Evolutionary conservation across 2,329 filamentous ascomycete species (phyloP), one percentile per base, ranked within the genome.

Genomic region (Fusarium torulosum): DNA sequence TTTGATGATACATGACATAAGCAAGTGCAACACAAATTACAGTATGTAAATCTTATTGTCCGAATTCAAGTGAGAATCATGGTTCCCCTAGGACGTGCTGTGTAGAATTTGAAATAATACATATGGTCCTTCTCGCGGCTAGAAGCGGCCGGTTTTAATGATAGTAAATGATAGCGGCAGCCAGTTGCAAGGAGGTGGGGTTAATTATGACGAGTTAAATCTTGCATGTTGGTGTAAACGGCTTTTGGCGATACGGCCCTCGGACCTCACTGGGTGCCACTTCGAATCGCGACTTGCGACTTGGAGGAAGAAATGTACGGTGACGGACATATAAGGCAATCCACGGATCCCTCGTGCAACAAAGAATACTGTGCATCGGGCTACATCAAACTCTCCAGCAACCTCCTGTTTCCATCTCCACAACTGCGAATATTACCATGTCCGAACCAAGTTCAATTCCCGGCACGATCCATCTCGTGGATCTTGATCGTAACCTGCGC

Each of bases 381-480:
- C 13, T 13, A 25, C 19, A 27, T 5, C n/a, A 13, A n/a, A n/a
- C 20, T 2, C n/a, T 19, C 4, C 19, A 13, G 14, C 9, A 21
- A 9, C 2, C 7, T 49, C 13, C 43, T 23, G 3, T 13, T 7
- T 14, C 10, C 19, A 17, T n/a, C 25, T 29, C 4, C 25, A n/a
- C 29, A 31, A 41, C 43, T 33, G 13, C 27, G 8, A 13, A 29
- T 40, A 4, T 27, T 7, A 7, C 9, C 27, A 56, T 56, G 55
- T 1, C 58, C 6, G 42, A 62, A 9, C 15, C 37, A 19, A 21
- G 46, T 6, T 19, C 49, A 4, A 58, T 80, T 19, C 80, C 80
- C 1, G 80, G 80, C 3, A 82, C 80, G 1, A 77, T 82, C 33
- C 78, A 79, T 56, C 75, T 82, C 11, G 75, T 82, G 7, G 80